phyloP scores from a whole-genome alignment of 331 rosid species.

The Prunus yedoensis region DNA sequence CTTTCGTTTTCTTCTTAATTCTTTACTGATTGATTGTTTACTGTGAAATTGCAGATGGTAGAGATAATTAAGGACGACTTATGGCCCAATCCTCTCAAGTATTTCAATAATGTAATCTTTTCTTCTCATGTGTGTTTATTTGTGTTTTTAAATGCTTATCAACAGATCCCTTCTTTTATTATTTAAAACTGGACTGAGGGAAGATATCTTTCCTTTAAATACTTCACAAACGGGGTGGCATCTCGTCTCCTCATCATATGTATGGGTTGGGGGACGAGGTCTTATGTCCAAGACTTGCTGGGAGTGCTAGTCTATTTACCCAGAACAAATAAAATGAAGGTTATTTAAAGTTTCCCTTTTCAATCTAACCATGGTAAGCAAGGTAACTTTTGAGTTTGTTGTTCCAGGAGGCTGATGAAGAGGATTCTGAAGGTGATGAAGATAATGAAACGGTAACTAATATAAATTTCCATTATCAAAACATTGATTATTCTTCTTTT shows the following conservation, averaged over 20 bases:
- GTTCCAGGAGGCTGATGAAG: conserved; percentile 67
- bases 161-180: not conserved
- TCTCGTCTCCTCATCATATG: not conserved
- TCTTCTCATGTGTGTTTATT: conserved; percentile 10
- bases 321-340: not conserved
- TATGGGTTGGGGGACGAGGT: not conserved
- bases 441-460: conserved; percentile 43
- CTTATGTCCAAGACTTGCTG: not conserved
- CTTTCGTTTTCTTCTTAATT: not conserved
- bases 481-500: not conserved
- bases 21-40: not conserved
- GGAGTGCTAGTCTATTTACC: not conserved
- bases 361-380: not conserved
- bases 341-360: not conserved
- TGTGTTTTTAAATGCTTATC: not conserved
- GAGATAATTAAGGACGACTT: conserved; percentile 71
- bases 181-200: not conserved
- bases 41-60: conserved; percentile 48
- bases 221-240: not conserved
- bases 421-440: conserved; percentile 50
- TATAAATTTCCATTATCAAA: not conserved
- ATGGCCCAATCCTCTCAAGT: conserved; percentile 80
- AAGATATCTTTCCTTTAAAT: not conserved
- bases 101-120: conserved; percentile 56
- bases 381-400: conserved; percentile 6